phyloP scores from a whole-genome alignment of 352 stramenopile genomes.

The Stramenopiles sp. region DNA sequence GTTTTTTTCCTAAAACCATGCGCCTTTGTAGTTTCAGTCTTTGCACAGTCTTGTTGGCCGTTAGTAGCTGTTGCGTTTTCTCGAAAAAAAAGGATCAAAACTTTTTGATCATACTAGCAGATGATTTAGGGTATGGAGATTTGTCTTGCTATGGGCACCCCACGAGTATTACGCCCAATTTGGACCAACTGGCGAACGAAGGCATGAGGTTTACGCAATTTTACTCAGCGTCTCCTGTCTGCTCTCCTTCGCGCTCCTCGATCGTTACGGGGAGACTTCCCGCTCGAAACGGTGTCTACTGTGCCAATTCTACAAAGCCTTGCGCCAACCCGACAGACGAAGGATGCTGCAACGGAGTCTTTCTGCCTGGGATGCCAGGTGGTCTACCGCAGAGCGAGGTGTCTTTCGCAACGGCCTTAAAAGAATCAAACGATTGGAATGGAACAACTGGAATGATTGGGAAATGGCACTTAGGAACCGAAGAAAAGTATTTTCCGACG shows the following conservation, averaged over 20 bases:
- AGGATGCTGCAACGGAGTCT: slow-evolving; percentile 5
- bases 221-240: background rate
- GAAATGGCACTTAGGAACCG: slow-evolving; percentile 10
- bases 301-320: background rate
- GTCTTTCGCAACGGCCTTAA: slow-evolving; percentile 3
- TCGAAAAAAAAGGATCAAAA: background rate
- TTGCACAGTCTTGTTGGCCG: no score
- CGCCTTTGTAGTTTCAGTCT: no score
- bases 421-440: slow-evolving; percentile 7
- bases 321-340: background rate
- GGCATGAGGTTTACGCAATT: slow-evolving; percentile 13
- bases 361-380: slow-evolving; percentile 6
- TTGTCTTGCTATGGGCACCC: background rate
- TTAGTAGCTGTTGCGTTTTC: background rate
- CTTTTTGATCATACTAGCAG: slow-evolving; percentile 12
- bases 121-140: slow-evolving; percentile 14
- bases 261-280: background rate
- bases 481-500: slow-evolving; percentile 2
- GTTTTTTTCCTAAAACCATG: no score
- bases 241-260: background rate
- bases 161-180: slow-evolving; percentile 2
- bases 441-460: background rate
- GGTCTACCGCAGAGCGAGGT: background rate
- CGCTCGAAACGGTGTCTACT: slow-evolving; percentile 6
- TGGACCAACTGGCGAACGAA: slow-evolving; percentile 4